A percentile compares a stretch with the other conserved stretches of the same genome.
These are phyloP conservation scores for Aspergillus sp. DNA, from an alignment of 2,329 filamentous ascomycete species.

Conservation along the genomic window DNA sequence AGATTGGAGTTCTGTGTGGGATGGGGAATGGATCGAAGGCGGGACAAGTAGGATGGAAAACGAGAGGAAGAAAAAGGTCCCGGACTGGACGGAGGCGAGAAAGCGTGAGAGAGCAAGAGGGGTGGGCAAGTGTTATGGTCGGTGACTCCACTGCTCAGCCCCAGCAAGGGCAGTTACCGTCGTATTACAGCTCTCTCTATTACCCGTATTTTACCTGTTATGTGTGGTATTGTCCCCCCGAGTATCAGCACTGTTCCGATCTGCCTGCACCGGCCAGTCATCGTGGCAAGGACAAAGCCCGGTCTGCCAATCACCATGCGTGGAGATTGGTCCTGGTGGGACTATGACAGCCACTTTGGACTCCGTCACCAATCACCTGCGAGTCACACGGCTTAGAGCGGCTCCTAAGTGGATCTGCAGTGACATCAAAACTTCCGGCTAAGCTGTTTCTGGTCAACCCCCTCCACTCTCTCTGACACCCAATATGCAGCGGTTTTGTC, in stretches of 20 bases:
- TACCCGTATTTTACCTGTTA: not conserved
- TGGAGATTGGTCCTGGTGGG: constrained; percentile 6
- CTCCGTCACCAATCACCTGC: constrained; percentile 9
- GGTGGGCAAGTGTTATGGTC: constrained; percentile 21
- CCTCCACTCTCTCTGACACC: constrained; percentile 9
- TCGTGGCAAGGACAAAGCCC: constrained; percentile 17
- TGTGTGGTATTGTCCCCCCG: not conserved
- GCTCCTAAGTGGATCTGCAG: constrained; percentile 12
- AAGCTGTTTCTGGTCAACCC: constrained; percentile 10
- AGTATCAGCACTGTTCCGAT: constrained; percentile 7
- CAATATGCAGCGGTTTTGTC: constrained; percentile 9
- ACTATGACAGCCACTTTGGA: constrained; percentile 12
- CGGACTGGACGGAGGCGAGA: constrained; percentile 25
- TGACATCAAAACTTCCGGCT: constrained; percentile 15
- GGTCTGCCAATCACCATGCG: constrained; percentile 11
- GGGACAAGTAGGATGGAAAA: constrained; percentile 17
- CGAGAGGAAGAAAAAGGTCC: constrained; percentile 21
- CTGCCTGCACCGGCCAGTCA: constrained; percentile 12
- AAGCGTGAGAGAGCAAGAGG: constrained; percentile 23
- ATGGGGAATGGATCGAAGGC: constrained; percentile 24
- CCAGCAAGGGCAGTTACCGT: constrained; percentile 6
- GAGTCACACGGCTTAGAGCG: constrained; percentile 6
- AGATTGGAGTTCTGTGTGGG: constrained; percentile 13
- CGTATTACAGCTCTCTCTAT: constrained; percentile 4
- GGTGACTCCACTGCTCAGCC: too few relatives aligned